These are phyloP conservation scores for Singerocomus inundabilis DNA, from an alignment of 1,284 basidiomycete species.

Conservation along the genomic window DNA sequence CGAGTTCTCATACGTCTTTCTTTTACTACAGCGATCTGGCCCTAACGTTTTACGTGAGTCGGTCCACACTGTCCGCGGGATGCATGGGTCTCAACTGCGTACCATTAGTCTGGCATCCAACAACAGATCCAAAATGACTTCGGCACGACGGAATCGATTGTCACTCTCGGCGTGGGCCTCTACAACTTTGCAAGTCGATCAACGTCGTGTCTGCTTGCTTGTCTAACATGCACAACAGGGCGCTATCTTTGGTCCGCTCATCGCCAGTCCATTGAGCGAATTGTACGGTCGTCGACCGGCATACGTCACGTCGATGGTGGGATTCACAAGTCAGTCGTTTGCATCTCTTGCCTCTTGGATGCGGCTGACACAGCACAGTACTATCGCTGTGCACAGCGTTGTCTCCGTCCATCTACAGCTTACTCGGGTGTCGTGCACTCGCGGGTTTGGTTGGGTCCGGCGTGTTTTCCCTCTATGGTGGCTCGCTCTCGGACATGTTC, in stretches of 20 bases:
- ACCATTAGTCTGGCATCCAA: constrained; percentile 27
- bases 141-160: constrained; percentile 17
- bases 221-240: constrained; percentile 20
- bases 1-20: constrained; percentile 1
- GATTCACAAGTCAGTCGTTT: constrained; percentile 23
- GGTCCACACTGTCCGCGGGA: neutral
- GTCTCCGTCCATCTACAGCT: constrained; percentile 19
- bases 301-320: constrained; percentile 23
- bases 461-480: constrained; percentile 30
- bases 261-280: constrained; percentile 28
- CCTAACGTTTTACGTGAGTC: constrained; percentile 29
- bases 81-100: constrained; percentile 4
- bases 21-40: constrained; percentile 20
- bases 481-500: constrained; percentile 31
- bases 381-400: constrained; percentile 24
- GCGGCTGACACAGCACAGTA: constrained; percentile 19
- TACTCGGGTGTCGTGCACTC: constrained; percentile 20
- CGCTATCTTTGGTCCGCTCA: constrained; percentile 27
- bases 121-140: constrained; percentile 29
- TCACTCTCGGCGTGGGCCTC: constrained; percentile 29
- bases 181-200: constrained; percentile 25
- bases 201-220: neutral
- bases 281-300: constrained; percentile 26
- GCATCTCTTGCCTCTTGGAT: neutral
- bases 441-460: constrained; percentile 27